phyloP scores from a whole-genome alignment of 768 basidiomycete genomes.

The Gloeophyllum trabeum region DNA sequence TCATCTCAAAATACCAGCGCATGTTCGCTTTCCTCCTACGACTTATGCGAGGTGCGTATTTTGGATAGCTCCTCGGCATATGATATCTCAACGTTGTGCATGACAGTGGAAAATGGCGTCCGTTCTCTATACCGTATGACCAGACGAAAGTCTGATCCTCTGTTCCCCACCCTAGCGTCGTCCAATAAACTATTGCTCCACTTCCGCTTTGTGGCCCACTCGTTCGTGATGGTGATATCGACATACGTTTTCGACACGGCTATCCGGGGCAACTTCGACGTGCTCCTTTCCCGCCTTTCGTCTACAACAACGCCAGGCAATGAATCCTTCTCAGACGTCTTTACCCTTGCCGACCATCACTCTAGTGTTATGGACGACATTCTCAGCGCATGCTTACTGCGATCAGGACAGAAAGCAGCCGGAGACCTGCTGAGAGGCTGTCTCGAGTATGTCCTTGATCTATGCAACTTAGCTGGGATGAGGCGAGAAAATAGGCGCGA shows the following conservation, averaged over 20 bases:
- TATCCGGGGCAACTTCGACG: slow-evolving; percentile 66
- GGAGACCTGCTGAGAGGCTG: slow-evolving; percentile 54
- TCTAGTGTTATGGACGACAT: slow-evolving; percentile 63
- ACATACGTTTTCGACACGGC: slow-evolving; percentile 74
- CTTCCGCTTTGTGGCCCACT: slow-evolving; percentile 65
- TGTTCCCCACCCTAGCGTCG: slow-evolving; percentile 48
- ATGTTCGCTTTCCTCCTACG: slow-evolving; percentile 74
- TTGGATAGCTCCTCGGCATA: neutral
- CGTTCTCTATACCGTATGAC: slow-evolving; percentile 58
- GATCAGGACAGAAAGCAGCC: slow-evolving; percentile 53
- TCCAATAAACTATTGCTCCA: slow-evolving; percentile 46
- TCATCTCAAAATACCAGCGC: slow-evolving; percentile 79
- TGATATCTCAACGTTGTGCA: neutral
- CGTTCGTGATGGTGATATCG: slow-evolving; percentile 57
- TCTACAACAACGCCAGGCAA: too few species aligned
- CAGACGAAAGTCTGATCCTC: slow-evolving; percentile 24
- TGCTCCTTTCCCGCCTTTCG: slow-evolving; percentile 40
- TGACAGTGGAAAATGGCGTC: slow-evolving; percentile 55
- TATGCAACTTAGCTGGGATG: slow-evolving; percentile 55
- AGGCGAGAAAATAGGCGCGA: slow-evolving; percentile 38
- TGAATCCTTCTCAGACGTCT: slow-evolving; percentile 56
- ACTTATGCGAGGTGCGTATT: slow-evolving; percentile 56
- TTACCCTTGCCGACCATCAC: slow-evolving; percentile 57
- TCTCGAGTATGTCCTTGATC: slow-evolving; percentile 56
- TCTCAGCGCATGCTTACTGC: slow-evolving; percentile 61